A percentile compares a stretch with the other conserved stretches of the same genome.
These are phyloP conservation scores for Amaranthus tricolor DNA, from an alignment of 179 eudicot species.

Conservation along the genomic window DNA sequence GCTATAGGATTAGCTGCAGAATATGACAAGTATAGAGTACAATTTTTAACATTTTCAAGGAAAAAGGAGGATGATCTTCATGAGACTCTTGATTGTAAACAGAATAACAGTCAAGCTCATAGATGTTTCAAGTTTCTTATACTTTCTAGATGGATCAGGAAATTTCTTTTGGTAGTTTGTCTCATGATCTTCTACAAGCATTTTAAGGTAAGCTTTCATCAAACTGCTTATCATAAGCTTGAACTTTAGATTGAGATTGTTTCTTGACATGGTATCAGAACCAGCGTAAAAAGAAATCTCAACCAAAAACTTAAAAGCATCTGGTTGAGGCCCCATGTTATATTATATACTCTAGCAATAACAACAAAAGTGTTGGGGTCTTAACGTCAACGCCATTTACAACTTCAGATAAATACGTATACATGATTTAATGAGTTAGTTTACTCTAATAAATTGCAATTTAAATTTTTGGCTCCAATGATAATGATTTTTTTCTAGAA, in stretches of 20 bases:
- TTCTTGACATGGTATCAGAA: too few relatives aligned
- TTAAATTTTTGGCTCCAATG: too few relatives aligned
- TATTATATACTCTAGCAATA: too few relatives aligned
- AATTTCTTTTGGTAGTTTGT: conserved; percentile 48
- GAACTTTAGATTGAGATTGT: not conserved
- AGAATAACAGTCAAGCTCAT: conserved; percentile 8
- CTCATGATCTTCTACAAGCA: conserved; percentile 70
- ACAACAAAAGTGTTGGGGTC: too few relatives aligned
- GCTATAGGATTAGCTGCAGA: conserved; percentile 56
- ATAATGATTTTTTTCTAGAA: too few relatives aligned
- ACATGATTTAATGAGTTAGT: too few relatives aligned
- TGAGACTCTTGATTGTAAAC: conserved; percentile 17
- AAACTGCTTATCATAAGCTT: not conserved
- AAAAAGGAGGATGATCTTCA: conserved; percentile 70
- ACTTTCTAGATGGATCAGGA: conserved; percentile 55
- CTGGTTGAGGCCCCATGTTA: too few relatives aligned
- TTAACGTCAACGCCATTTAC: too few relatives aligned
- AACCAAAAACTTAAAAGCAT: too few relatives aligned
- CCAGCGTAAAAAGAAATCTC: too few relatives aligned
- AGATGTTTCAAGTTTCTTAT: conserved; percentile 18
- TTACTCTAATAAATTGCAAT: too few relatives aligned
- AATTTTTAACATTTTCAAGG: conserved; percentile 48
- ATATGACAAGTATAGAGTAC: conserved; percentile 48
- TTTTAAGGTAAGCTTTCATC: conserved; percentile 50
- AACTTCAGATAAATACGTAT: too few relatives aligned